Conservation (phyloP, 225 moss, liverwort and hornwort species). For the Polytrichum formosum region DNA sequence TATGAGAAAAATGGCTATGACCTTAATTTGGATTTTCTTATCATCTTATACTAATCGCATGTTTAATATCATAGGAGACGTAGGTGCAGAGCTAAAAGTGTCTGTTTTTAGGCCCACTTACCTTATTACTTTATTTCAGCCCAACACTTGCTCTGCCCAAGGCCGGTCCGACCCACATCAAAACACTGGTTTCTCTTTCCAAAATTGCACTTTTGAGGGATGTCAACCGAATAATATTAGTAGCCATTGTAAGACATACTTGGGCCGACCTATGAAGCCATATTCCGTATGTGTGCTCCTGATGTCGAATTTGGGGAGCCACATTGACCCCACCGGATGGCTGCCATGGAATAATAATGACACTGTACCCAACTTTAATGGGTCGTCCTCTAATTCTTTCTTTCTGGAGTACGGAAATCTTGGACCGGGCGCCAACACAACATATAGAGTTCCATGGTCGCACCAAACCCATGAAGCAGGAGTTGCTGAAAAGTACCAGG, state of each 20-base stretch:
- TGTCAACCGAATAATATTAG: constrained; percentile 8
- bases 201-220: constrained; percentile 55
- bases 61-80: no score
- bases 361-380: constrained; percentile 10
- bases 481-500: constrained; percentile 30
- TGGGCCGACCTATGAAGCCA: constrained; percentile 81
- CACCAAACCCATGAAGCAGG: constrained; percentile 12
- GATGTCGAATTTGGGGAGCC: constrained; percentile 38
- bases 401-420: constrained; percentile 55
- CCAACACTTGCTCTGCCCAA: constrained; percentile 57
- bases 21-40: no score
- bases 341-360: constrained; percentile 49
- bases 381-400: constrained; percentile 15
- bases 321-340: constrained; percentile 60
- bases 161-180: constrained; percentile 68
- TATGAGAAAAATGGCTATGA: no score
- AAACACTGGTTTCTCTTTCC: constrained; percentile 67
- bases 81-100: no score
- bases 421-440: constrained; percentile 32
- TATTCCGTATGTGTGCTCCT: constrained; percentile 61
- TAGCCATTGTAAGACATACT: constrained; percentile 22
- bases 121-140: constrained; percentile 8
- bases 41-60: no score
- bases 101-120: no score
- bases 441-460: constrained; percentile 46